Evolutionary conservation across 2,329 filamentous ascomycete genomes (phyloP), one percentile per base, ranked within the genome.

Genomic region (Didymella glomerata): DNA sequence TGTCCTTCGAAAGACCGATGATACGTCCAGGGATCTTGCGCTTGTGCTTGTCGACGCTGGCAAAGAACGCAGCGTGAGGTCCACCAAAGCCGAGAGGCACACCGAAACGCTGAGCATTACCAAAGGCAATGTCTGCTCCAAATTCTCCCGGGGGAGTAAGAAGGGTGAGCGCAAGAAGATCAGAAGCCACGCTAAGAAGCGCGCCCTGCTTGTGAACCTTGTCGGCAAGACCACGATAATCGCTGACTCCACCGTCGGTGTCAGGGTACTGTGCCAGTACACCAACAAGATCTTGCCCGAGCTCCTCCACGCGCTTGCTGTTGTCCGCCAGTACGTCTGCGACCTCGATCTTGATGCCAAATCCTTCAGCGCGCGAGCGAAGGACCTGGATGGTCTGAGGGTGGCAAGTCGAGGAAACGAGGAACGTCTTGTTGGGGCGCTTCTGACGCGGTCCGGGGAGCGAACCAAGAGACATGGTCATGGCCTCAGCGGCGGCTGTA

Each of bases 31-130:
- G 94, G 64, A 97, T 94, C 81, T 96, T 96, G 60, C 94, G 86
- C 86, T 97, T 97, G 81, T 94, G 88, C 78, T 94, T 92, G 48
- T 97, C 93, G 54, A 87, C 87, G 54, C 93, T 93, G 20, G 94
- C 91, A 76, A 98, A 97, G 85, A 98, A 98, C 18, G 93, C 94
- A 25, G 94, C 94, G 73, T 97, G 94, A n/a, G 94, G 94, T 20
- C 94, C 94, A 71, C 94, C 94, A 69, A 89, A 96, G 48, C 94
- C 94, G 74, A 97, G 87, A 2, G 94, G 93, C 13, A 98, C 91
- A 76, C 94, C 94, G 62, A 97, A 90, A 58, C 94, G 85, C 81
- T 98, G 94, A 16, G 94, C 89, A 72, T 90, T 97, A 66, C 94
- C 94, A 74, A 98, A 96, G 5, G 93, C 94, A 69, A 98, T 92